Base-by-base conservation (phyloP, 192 early-diverging fungal genomes). In the Gaertneriomyces semiglobifer region DNA sequence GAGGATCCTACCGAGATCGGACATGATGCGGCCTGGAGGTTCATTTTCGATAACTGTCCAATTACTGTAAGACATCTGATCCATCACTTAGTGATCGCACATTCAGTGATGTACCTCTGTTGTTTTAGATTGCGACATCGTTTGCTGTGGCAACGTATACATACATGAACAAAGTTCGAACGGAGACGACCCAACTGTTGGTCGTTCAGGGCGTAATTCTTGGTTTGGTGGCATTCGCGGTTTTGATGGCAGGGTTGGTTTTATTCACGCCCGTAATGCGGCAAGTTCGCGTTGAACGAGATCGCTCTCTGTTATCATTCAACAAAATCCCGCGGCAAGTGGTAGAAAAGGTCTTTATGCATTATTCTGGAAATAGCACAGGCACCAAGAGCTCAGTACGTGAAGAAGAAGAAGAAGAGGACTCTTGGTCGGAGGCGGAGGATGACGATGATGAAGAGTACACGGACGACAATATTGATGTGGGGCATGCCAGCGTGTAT, bases 201-300 rank as follows among this genome's bases (percentile, higher is more conserved):
- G 12, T 9, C 14, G 19, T 66, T 6, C 41, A 57, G 43, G 54
- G 41, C 0, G 53, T 20, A 12, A 9, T 57, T 8, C 43, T 66
- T 7, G 9, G 41, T 10, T 4, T 41, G 5, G 46, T 66, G 39
- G 41, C 14, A 18, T 5, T 54, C 16, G 53, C 42, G n/a, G 42
- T 66, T 18, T 4, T 57, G n/a, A 25, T 57, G 19, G 14, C 54
- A 39, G 53, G 64, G 33, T 11, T 66, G 10, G 42, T 66, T 9
- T 44, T 66, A 6, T 66, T 66, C 43, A 41, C 54, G 11, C 64
- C 64, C 4, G 46, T 54, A 9, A 66, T 66, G 64, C 52, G 64
- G 4, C 5, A 20, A 57, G 64, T 66, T 9, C 38, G 53, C 10
- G 53, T 18, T 6, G 64, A 66, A 46, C 52, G 64, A 25, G 53